phyloP scores from a whole-genome alignment of 768 basidiomycete genomes.

The Lactarius sp. region DNA sequence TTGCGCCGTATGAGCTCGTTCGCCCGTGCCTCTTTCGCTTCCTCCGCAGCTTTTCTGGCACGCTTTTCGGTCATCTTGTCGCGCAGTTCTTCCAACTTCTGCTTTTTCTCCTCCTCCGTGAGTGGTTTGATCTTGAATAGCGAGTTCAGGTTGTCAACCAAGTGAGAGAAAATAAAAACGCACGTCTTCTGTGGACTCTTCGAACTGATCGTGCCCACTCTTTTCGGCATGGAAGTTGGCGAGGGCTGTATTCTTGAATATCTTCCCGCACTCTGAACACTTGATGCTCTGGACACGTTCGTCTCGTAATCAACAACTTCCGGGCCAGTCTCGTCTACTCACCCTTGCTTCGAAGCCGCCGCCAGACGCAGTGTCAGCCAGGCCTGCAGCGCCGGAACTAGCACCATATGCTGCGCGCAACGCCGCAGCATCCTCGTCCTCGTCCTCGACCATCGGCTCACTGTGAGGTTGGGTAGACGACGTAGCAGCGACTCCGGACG shows the following conservation, averaged over 20 bases:
- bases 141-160: not conserved
- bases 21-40: constrained; percentile 63
- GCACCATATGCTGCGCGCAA: constrained; percentile 45
- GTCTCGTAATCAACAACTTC: not conserved
- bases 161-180: constrained; percentile 13
- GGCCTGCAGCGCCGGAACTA: constrained; percentile 36
- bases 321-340: constrained; percentile 21
- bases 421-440: constrained; percentile 71
- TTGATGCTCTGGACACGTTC: constrained; percentile 60
- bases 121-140: constrained; percentile 74
- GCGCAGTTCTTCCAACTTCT: constrained; percentile 73
- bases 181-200: constrained; percentile 93
- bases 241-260: constrained; percentile 79
- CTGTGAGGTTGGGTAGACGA: constrained; percentile 24
- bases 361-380: constrained; percentile 21
- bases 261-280: constrained; percentile 79
- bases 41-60: constrained; percentile 61
- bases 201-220: constrained; percentile 92
- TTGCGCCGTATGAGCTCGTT: constrained; percentile 83
- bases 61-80: constrained; percentile 80
- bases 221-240: constrained; percentile 94
- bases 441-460: constrained; percentile 52
- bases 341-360: constrained; percentile 65
- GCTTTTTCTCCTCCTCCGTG: constrained; percentile 89
- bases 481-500: constrained; percentile 32